Percentiles rank a stretch among this genome's conserved stretches.
These are phyloP conservation scores for Bruguiera sexangula DNA, from an alignment of 345 rosid species.

Conservation along the genomic window DNA sequence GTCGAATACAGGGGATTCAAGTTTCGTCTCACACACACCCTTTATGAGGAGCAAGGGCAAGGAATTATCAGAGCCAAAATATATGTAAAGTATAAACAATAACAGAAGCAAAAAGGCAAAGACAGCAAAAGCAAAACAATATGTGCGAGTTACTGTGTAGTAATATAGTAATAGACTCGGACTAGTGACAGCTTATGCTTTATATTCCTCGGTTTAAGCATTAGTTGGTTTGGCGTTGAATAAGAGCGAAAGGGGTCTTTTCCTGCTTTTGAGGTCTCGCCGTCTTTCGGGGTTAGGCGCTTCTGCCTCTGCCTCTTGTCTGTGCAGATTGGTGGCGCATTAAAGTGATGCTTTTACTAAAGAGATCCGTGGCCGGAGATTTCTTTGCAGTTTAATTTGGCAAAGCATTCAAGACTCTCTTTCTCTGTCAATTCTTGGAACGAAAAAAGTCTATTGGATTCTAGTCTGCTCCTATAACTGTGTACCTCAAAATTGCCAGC, in stretches of 20 bases:
- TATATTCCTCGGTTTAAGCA: too few relatives aligned
- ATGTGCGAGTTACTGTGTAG: neutral
- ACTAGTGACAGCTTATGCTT: too few relatives aligned
- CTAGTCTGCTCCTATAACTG: neutral
- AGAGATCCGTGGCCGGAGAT: constrained; percentile 9
- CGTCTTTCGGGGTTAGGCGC: constrained; percentile 20
- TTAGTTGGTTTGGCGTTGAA: neutral
- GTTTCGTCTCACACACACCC: constrained; percentile 29
- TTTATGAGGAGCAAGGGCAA: neutral
- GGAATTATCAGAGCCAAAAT: constrained; percentile 13
- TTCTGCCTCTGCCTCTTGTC: constrained; percentile 11
- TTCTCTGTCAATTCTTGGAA: constrained; percentile 21
- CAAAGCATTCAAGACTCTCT: constrained; percentile 21
- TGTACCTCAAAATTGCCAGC: neutral
- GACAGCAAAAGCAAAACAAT: neutral
- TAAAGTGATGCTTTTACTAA: constrained; percentile 9
- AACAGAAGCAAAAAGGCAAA: neutral
- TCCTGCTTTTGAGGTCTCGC: constrained; percentile 31
- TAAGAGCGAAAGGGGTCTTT: constrained; percentile 15
- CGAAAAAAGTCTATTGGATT: constrained; percentile 16
- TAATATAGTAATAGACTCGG: neutral
- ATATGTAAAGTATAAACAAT: neutral
- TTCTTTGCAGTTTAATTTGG: constrained; percentile 1
- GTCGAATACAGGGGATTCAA: constrained; percentile 33
- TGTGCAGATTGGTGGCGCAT: constrained; percentile 25